Evolutionary conservation across 768 basidiomycete genomes (phyloP).

Genomic region (Hydnomerulius pinastri): DNA sequence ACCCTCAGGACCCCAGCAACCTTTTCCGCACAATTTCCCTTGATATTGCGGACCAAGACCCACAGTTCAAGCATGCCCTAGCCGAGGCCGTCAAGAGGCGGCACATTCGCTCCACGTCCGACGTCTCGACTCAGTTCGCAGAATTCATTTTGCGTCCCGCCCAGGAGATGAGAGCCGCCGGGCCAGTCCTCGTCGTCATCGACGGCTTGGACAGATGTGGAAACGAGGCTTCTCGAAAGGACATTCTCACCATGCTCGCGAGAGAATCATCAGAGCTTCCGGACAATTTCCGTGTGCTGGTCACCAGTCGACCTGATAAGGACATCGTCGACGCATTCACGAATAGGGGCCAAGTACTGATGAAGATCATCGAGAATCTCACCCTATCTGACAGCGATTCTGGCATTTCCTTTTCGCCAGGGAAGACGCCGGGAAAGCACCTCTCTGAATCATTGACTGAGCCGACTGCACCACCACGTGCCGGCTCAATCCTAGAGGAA

Average conservation of each 20-base stretch:
- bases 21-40: slow-evolving; percentile 22
- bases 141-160: not conserved
- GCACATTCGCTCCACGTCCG: not conserved
- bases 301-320: not conserved
- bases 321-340: not conserved
- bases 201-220: slow-evolving; percentile 1
- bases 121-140: not conserved
- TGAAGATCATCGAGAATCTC: not conserved
- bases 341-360: not conserved
- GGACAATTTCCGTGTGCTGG: not conserved
- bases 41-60: slow-evolving; percentile 19
- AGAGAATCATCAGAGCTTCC: not conserved
- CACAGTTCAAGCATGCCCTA: not conserved
- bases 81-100: not conserved
- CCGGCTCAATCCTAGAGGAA: no score
- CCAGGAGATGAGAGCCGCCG: not conserved
- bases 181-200: slow-evolving; percentile 1
- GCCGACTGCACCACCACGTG: no score
- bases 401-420: no score
- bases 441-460: no score
- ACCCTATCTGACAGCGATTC: no score
- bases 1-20: slow-evolving; percentile 2
- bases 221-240: not conserved
- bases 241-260: not conserved
- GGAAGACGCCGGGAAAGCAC: no score